These are phyloP conservation scores for Trichothecium sympodiale DNA, from an alignment of 2,329 filamentous ascomycete species.

Conservation along the genomic window DNA sequence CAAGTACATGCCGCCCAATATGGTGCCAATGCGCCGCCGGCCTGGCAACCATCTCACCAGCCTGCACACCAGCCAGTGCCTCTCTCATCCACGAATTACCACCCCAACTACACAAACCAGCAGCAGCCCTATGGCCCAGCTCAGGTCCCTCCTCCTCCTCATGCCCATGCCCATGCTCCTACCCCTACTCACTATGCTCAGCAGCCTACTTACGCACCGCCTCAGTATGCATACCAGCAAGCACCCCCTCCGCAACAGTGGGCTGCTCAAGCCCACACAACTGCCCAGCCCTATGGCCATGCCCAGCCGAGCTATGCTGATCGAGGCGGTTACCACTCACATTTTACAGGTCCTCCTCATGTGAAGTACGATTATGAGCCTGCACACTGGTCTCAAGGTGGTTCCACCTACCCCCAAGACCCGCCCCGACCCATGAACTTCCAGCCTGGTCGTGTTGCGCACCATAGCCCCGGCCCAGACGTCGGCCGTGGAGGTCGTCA, in stretches of 20 bases:
- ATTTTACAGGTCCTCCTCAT: constrained; percentile 7
- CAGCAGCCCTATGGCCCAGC: constrained; percentile 43
- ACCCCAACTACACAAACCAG: constrained; percentile 43
- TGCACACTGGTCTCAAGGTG: constrained; percentile 2
- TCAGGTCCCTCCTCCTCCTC: not conserved
- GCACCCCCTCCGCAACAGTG: constrained; percentile 8
- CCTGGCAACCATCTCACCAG: constrained; percentile 17
- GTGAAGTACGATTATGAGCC: constrained; percentile 20
- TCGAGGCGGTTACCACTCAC: not conserved
- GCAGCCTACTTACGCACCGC: constrained; percentile 30
- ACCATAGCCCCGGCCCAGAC: constrained; percentile 22
- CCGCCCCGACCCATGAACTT: constrained; percentile 25
- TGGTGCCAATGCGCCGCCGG: constrained; percentile 19
- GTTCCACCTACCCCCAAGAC: constrained; percentile 21
- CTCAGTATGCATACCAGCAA: constrained; percentile 13
- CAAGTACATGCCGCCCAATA: constrained; percentile 28
- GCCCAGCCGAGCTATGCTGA: not conserved
- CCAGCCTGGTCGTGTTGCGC: constrained; percentile 14
- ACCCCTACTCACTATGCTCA: constrained; percentile 27
- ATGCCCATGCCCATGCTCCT: constrained; percentile 7
- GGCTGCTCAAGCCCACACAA: not conserved
- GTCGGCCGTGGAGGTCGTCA: constrained; percentile 2
- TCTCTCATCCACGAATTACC: constrained; percentile 42
- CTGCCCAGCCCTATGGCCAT: not conserved
- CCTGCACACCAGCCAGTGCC: constrained; percentile 34